Evolutionary conservation across 768 basidiomycete species (phyloP).

Genomic region (Leccinum ochraceum): DNA sequence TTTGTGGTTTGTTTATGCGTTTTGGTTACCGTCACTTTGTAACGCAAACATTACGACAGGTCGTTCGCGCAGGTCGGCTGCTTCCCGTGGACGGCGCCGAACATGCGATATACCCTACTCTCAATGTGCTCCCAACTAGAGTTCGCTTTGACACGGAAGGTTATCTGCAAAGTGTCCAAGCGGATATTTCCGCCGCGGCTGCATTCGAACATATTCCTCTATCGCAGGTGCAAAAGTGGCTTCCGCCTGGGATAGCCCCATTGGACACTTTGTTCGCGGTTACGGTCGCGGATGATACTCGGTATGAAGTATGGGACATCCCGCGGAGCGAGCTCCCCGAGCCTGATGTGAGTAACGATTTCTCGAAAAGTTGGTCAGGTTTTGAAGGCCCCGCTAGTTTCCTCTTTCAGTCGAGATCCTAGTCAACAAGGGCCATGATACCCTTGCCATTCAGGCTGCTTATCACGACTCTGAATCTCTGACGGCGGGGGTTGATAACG

Average conservation of each 20-base stretch:
- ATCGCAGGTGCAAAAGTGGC: constrained; percentile 33
- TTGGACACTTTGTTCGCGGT: constrained; percentile 36
- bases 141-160: constrained; percentile 18
- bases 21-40: not conserved
- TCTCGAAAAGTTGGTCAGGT: not conserved
- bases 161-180: constrained; percentile 25
- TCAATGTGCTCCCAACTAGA: constrained; percentile 32
- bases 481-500: constrained; percentile 13
- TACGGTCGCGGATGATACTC: constrained; percentile 24
- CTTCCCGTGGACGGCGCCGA: constrained; percentile 28
- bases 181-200: constrained; percentile 28
- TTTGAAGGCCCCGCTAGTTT: constrained; percentile 17
- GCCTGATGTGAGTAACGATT: constrained; percentile 29
- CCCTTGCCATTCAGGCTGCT: constrained; percentile 23
- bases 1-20: constrained; percentile 32
- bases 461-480: constrained; percentile 24
- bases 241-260: constrained; percentile 23
- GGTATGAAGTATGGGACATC: constrained; percentile 25
- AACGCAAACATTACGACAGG: constrained; percentile 16
- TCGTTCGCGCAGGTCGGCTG: constrained; percentile 34
- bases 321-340: constrained; percentile 32
- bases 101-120: constrained; percentile 25
- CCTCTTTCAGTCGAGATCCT: constrained; percentile 28
- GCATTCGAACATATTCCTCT: constrained; percentile 34
- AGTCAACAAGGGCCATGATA: constrained; percentile 21